Conservation (phyloP, 352 stramenopile species). For the Globisporangium ultimum region DNA sequence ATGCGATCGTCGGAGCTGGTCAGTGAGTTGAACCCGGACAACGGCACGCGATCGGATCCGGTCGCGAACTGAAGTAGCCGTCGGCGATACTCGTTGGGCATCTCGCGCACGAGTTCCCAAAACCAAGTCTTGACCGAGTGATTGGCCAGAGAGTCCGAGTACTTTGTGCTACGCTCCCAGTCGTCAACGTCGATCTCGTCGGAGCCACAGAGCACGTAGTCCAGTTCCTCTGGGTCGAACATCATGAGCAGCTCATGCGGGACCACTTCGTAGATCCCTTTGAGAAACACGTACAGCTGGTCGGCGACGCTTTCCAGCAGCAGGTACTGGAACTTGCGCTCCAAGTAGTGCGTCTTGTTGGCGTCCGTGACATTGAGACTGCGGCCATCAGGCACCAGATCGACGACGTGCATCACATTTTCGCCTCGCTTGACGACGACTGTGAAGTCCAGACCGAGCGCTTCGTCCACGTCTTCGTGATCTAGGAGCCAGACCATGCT, state of each 20-base stretch:
- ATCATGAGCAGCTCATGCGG: conserved; percentile 88
- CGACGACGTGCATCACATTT: conserved; percentile 16
- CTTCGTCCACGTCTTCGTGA: not conserved
- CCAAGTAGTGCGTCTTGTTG: conserved; percentile 90
- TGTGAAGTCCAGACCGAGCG: too few relatives aligned
- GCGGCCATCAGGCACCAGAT: conserved; percentile 36
- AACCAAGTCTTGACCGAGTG: conserved; percentile 8
- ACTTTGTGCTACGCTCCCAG: conserved; percentile 55
- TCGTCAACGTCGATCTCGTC: conserved; percentile 93
- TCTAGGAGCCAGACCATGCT: too few relatives aligned
- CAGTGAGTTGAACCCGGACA: conserved; percentile 24
- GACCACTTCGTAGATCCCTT: conserved; percentile 92
- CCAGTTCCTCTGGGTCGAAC: conserved; percentile 95
- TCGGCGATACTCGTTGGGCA: conserved; percentile 18
- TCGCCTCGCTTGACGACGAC: too few relatives aligned
- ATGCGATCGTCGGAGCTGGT: conserved; percentile 27
- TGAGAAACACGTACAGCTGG: conserved; percentile 77
- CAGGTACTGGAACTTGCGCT: conserved; percentile 86
- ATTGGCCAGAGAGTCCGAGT: not conserved
- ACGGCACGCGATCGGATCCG: conserved; percentile 28
- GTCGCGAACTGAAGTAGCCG: conserved; percentile 42
- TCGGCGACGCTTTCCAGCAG: conserved; percentile 82
- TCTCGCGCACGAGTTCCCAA: conserved; percentile 58
- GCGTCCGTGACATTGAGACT: conserved; percentile 83
- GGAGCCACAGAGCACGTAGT: conserved; percentile 92